Evolutionary conservation across 176 grass and related monocot species (phyloP).

Genomic region (Carex littledalei): DNA sequence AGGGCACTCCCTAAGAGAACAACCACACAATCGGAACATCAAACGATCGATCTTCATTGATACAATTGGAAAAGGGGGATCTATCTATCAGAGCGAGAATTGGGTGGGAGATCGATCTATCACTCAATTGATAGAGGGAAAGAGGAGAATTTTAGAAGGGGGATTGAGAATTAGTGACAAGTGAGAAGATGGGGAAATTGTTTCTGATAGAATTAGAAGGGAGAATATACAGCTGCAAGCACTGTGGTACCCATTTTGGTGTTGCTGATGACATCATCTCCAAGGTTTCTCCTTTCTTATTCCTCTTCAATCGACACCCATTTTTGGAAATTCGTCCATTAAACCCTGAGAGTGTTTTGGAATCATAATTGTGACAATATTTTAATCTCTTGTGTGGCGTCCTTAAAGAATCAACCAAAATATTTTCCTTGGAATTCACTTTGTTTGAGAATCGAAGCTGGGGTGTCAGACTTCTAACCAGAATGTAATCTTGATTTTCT

Average conservation of each 20-base stretch:
- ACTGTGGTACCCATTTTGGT: slow-evolving; percentile 60
- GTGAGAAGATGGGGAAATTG: slow-evolving; percentile 48
- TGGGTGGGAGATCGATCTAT: background rate
- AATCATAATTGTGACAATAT: background rate
- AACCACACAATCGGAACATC: background rate
- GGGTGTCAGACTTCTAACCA: background rate
- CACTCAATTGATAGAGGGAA: background rate
- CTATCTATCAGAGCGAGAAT: background rate
- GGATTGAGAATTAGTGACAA: background rate
- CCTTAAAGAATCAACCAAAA: background rate
- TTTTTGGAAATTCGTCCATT: background rate
- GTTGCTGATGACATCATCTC: slow-evolving; percentile 61
- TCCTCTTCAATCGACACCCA: background rate
- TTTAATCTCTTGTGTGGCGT: background rate
- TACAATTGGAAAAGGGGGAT: background rate
- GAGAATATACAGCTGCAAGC: slow-evolving; percentile 85
- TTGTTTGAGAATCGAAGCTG: background rate
- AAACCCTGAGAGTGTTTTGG: too few species aligned
- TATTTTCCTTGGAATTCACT: background rate
- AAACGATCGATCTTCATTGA: background rate
- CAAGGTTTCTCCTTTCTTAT: slow-evolving; percentile 33
- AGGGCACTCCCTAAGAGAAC: background rate
- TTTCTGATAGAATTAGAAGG: slow-evolving; percentile 71
- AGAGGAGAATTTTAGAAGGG: background rate
- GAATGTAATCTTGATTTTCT: background rate